Evolutionary conservation across 345 rosid species (phyloP).

Genomic region (Eutrema yunnanense): DNA sequence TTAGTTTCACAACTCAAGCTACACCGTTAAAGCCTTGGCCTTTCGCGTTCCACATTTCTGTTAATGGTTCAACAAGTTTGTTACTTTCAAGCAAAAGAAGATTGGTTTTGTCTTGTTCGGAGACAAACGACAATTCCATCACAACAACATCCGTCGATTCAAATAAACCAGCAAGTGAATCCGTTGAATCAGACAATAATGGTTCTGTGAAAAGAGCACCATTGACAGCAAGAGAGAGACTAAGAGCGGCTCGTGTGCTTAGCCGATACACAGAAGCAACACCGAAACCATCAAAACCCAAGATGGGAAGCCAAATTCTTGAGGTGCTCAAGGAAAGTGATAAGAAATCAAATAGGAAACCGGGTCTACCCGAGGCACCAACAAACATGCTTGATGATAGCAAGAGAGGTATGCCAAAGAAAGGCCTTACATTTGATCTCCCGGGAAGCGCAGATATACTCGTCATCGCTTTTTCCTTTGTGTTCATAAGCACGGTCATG

Average conservation of each 20-base stretch:
- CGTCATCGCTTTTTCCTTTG: slow-evolving; percentile 57
- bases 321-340: slow-evolving; percentile 76
- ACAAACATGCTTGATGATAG: slow-evolving; percentile 84
- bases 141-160: slow-evolving; percentile 21
- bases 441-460: slow-evolving; percentile 78
- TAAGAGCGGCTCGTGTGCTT: slow-evolving; percentile 83
- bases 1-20: background rate
- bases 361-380: slow-evolving; percentile 85
- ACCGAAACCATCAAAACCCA: slow-evolving; percentile 47
- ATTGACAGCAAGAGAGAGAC: slow-evolving; percentile 77
- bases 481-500: slow-evolving; percentile 83
- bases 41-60: background rate
- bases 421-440: slow-evolving; percentile 64
- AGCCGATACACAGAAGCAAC: slow-evolving; percentile 53
- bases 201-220: slow-evolving; percentile 47
- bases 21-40: slow-evolving; percentile 4
- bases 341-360: slow-evolving; percentile 54
- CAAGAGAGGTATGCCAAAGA: slow-evolving; percentile 75
- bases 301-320: slow-evolving; percentile 66
- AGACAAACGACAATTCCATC: slow-evolving; percentile 34
- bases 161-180: slow-evolving; percentile 19
- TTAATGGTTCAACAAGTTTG: background rate
- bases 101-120: slow-evolving; percentile 30
- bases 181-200: slow-evolving; percentile 28
- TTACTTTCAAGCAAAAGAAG: slow-evolving; percentile 22